These are phyloP conservation scores for Scenedesmus sp. DNA, from an alignment of 163 green algal genomes.

Conservation along the genomic window DNA sequence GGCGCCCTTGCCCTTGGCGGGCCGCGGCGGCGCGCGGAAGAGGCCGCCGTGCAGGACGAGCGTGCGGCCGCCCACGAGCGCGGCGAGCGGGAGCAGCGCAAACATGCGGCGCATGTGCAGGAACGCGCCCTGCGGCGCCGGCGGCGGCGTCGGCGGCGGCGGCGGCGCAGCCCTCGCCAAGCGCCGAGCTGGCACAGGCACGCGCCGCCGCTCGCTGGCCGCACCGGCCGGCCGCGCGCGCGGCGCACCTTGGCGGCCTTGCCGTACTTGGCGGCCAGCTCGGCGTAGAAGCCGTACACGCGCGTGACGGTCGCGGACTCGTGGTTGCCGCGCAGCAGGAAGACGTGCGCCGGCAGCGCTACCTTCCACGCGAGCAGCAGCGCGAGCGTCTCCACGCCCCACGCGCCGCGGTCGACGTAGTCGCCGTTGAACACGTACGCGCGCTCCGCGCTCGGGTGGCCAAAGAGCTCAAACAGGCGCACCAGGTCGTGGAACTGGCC, in stretches of 20 bases:
- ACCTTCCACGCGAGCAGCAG: constrained; percentile 85
- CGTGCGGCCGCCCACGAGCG: constrained; percentile 71
- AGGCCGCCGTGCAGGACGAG: constrained; percentile 71
- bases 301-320: constrained; percentile 90
- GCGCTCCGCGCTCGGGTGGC: constrained; percentile 60
- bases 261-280: constrained; percentile 52
- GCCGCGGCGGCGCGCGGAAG: constrained; percentile 35
- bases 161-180: constrained; percentile 39
- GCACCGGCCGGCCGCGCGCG: too few species aligned
- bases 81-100: constrained; percentile 79
- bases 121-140: constrained; percentile 39
- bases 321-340: constrained; percentile 95
- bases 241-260: constrained; percentile 1
- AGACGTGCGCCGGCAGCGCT: constrained; percentile 65
- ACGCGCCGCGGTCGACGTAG: constrained; percentile 97
- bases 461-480: constrained; percentile 67
- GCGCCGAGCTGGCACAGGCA: too few species aligned
- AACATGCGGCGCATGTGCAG: constrained; percentile 78
- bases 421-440: constrained; percentile 92
- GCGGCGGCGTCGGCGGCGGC: not conserved
- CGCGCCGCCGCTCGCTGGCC: too few species aligned
- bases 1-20: not conserved
- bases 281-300: constrained; percentile 94
- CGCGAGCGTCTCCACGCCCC: constrained; percentile 93
- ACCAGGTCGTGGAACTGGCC: constrained; percentile 93